Conservation (phyloP, 352 stramenopile species). For the Phytophthora cactorum region DNA sequence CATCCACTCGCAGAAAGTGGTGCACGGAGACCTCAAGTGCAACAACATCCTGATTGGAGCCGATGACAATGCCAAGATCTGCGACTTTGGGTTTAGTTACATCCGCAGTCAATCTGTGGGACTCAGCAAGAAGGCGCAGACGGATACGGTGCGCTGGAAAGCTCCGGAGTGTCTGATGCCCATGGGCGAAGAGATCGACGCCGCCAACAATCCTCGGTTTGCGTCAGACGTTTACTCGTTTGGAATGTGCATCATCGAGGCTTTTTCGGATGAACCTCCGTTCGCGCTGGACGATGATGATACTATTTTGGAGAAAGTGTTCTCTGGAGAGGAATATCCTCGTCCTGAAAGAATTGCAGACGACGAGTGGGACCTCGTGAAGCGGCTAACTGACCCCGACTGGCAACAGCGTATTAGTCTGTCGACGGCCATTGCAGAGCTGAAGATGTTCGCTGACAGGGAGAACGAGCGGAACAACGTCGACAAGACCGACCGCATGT, state of each 20-base stretch:
- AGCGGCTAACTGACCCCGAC: slow-evolving; percentile 21
- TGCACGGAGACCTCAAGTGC: slow-evolving; percentile 91
- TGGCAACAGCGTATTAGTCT: slow-evolving; percentile 28
- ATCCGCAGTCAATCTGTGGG: slow-evolving; percentile 42
- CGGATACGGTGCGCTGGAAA: slow-evolving; percentile 40
- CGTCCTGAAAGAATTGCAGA: slow-evolving; percentile 28
- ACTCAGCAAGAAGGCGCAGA: slow-evolving; percentile 34
- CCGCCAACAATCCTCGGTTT: slow-evolving; percentile 31
- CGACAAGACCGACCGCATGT: slow-evolving; percentile 24
- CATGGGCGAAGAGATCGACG: slow-evolving; percentile 15
- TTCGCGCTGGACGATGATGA: slow-evolving; percentile 35
- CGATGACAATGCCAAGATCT: slow-evolving; percentile 40
- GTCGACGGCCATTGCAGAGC: slow-evolving; percentile 15
- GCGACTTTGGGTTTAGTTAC: slow-evolving; percentile 48
- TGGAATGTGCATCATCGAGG: slow-evolving; percentile 47
- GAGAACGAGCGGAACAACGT: slow-evolving; percentile 29
- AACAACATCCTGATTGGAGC: slow-evolving; percentile 80
- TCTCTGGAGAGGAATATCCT: slow-evolving; percentile 17
- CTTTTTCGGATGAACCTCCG: slow-evolving; percentile 33
- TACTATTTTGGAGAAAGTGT: slow-evolving; percentile 30
- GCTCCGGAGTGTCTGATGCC: slow-evolving; percentile 44
- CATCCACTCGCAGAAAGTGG: slow-evolving; percentile 63
- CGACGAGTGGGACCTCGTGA: slow-evolving; percentile 33
- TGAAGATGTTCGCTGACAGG: slow-evolving; percentile 26
- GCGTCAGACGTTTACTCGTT: slow-evolving; percentile 55